phyloP scores from a whole-genome alignment of 164 flowering plant species.

The Platanus orientalis region DNA sequence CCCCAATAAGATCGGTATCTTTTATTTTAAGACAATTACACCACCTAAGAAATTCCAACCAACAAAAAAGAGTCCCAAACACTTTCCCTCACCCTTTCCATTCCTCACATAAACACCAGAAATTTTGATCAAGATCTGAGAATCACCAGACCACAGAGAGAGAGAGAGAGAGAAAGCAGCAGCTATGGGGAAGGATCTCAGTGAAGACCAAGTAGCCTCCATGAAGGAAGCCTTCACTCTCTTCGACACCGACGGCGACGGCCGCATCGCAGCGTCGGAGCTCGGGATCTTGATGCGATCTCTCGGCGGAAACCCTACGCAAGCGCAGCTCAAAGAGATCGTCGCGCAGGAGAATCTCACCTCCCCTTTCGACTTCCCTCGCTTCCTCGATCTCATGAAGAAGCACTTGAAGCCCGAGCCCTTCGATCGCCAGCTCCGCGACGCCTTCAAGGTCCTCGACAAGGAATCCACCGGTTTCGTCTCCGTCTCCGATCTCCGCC shows the following conservation, averaged over 20 bases:
- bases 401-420: slow-evolving; percentile 73
- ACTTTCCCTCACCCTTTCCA: too few relatives aligned
- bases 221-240: too few relatives aligned
- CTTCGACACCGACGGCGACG: slow-evolving; percentile 92
- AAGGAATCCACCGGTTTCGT: slow-evolving; percentile 83
- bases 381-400: slow-evolving; percentile 77
- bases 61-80: too few relatives aligned
- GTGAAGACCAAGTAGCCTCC: slow-evolving; percentile 71
- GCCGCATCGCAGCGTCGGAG: slow-evolving; percentile 78
- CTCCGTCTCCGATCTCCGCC: slow-evolving; percentile 75
- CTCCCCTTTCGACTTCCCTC: too few relatives aligned
- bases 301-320: slow-evolving; percentile 92
- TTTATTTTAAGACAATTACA: too few relatives aligned
- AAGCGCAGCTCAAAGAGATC: slow-evolving; percentile 80
- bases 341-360: too few relatives aligned
- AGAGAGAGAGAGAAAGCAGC: slow-evolving; percentile 6
- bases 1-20: too few relatives aligned
- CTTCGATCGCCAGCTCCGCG: too few relatives aligned
- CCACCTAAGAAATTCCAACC: too few relatives aligned
- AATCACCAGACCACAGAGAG: background rate
- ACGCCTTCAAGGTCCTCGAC: slow-evolving; percentile 90
- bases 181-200: slow-evolving; percentile 67
- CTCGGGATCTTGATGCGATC: slow-evolving; percentile 94
- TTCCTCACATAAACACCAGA: too few relatives aligned
- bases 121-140: too few relatives aligned